Evolutionary conservation across 1,284 basidiomycete genomes (phyloP), one percentile per base, ranked within the genome.

Genomic region (Xerocomus amazonicus): DNA sequence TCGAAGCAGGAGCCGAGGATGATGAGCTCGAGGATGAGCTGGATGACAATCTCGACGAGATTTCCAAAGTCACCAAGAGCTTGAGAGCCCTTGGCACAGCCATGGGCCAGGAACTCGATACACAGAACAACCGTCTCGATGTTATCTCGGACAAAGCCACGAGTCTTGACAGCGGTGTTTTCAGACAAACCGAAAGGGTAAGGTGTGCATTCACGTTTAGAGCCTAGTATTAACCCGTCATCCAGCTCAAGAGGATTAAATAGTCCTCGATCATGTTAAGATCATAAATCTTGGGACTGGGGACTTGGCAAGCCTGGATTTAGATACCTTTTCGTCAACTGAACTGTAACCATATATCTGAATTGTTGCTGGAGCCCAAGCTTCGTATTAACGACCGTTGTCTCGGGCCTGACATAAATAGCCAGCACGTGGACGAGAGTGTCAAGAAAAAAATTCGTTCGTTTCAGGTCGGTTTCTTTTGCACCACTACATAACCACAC

Each of bases 1-100:
- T 98, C 61, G 96, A 99, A 59, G 85, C 86, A n/a, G 90, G 86
- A 33, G 90, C 81, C 14, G 93, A 90, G n/a, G 97, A 99, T 63
- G 95, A 99, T 63, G 94, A 97, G 71, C 59, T 97, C 2, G 95
- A 97, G 71, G 83, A 92, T 60, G 86, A 95, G 67, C 66, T 98
- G 23, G 96, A 98, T 61, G 82, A 84, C 56, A 98, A 99, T 68
- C 72, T 99, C 44, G 84, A 93, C 67, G 93, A 97, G 70, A 92
- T 97, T 53, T 75, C 81, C 39, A 85, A 86, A 50, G 80, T 90
- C 43, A 84, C 90, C 4, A 89, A 86, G 70, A 76, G 87, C 47
- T 77, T 99, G 58, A 96, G 94, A 72, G 81, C 84, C 26, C 73
- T 98, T 23, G 92, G 91, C 3, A 78, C 78, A 55, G 86, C 92